Percentiles rank a stretch among this genome's conserved stretches.
These are phyloP conservation scores for Cadophora luteo-olivacea DNA, from an alignment of 2,329 filamentous ascomycete genomes.

Conservation along the genomic window DNA sequence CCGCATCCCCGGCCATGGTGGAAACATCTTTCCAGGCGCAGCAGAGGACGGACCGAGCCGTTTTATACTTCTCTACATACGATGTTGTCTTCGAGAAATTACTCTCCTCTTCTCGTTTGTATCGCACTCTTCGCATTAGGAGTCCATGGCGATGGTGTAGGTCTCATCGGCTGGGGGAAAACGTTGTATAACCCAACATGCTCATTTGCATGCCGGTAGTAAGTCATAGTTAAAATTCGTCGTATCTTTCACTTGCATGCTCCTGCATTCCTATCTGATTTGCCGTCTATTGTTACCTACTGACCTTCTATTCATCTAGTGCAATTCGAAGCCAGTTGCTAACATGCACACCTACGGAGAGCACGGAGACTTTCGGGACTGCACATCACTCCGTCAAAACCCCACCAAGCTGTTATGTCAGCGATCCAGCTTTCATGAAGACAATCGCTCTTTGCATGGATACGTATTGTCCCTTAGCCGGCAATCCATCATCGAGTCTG, in stretches of 20 bases:
- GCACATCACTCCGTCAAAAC: neutral
- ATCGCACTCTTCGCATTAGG: neutral
- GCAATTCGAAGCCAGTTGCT: constrained; percentile 1
- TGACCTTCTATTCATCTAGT: neutral
- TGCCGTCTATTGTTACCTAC: too few species aligned
- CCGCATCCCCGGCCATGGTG: neutral
- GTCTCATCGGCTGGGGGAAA: constrained; percentile 4
- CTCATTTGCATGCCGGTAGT: neutral
- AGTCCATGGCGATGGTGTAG: neutral
- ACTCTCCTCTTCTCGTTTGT: neutral
- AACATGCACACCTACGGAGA: neutral
- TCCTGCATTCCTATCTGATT: too few species aligned
- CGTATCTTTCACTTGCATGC: too few species aligned
- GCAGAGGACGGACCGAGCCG: neutral
- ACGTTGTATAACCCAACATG: constrained; percentile 1
- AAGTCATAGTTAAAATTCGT: too few species aligned
- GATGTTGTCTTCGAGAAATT: neutral
- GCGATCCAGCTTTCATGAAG: neutral
- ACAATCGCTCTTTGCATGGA: constrained; percentile 3
- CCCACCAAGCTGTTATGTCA: constrained; percentile 4
- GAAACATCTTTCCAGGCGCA: neutral
- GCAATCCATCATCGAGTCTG: constrained; percentile 1
- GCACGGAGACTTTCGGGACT: neutral
- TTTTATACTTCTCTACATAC: neutral
- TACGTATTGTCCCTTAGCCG: constrained; percentile 3